Percentiles rank a stretch among this genome's conserved stretches.
Evolutionary conservation across 2,329 filamentous ascomycete genomes (phyloP).

Genomic region (Tolypocladium inflatum): DNA sequence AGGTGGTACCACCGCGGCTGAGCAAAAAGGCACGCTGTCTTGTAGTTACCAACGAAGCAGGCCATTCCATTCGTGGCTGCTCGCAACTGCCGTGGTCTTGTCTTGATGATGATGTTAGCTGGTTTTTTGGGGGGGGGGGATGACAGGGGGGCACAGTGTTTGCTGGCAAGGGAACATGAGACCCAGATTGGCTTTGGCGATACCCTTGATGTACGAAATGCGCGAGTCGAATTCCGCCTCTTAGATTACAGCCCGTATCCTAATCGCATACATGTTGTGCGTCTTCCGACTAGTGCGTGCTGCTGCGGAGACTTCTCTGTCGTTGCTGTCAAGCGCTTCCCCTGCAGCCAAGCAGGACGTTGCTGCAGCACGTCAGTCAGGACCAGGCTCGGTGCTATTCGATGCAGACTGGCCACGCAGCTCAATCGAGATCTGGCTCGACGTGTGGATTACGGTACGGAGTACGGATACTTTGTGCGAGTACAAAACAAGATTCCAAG

Average conservation of each 20-base stretch:
- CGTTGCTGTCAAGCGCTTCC: not conserved
- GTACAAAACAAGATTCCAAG: no score
- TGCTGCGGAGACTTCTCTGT: not conserved
- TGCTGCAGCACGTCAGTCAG: no score
- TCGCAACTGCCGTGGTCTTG: not conserved
- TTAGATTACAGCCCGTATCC: not conserved
- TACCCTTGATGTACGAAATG: not conserved
- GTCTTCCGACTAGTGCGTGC: not conserved
- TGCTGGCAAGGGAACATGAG: not conserved
- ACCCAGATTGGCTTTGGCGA: not conserved
- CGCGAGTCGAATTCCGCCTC: not conserved
- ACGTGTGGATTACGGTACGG: no score
- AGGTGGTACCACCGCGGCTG: constrained; percentile 36
- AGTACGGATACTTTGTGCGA: no score
- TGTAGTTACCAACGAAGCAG: not conserved
- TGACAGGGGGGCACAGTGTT: not conserved
- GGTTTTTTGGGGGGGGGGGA: not conserved
- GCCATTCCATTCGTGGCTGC: not conserved
- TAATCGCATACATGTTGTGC: not conserved
- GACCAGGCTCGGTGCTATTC: no score
- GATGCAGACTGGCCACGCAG: no score
- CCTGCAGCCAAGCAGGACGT: not conserved
- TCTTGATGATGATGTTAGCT: not conserved
- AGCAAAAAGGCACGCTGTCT: not conserved
- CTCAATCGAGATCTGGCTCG: no score